A percentile compares a stretch with the other conserved stretches of the same genome.
phyloP scores from a whole-genome alignment of 768 basidiomycete genomes.

The Dacryopinax spathularia region DNA sequence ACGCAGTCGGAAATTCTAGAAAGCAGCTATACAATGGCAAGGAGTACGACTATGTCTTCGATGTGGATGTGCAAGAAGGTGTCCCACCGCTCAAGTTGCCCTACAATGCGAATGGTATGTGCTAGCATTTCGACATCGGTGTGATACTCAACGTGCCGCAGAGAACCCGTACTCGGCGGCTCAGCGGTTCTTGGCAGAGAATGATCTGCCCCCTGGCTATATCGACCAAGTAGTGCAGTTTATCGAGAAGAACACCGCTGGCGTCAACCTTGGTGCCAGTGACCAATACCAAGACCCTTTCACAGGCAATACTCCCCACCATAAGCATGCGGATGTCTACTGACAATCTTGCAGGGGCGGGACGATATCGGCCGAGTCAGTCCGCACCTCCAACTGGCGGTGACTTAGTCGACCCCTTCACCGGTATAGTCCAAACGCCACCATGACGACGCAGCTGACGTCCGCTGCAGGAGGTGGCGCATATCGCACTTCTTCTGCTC shows the following conservation, averaged over 20 bases:
- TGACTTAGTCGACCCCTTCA: constrained; percentile 9
- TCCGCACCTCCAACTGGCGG: constrained; percentile 8
- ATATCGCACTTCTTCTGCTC: background rate
- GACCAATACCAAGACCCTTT: constrained; percentile 68
- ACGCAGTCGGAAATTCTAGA: constrained; percentile 78
- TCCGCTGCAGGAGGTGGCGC: background rate
- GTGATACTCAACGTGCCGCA: constrained; percentile 22
- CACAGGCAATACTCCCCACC: constrained; percentile 51
- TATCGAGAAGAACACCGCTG: constrained; percentile 81
- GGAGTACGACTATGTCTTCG: constrained; percentile 99
- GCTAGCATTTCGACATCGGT: background rate
- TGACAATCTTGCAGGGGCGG: constrained; percentile 17
- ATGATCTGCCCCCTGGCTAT: constrained; percentile 72
- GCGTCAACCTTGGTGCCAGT: constrained; percentile 45
- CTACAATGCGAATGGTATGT: constrained; percentile 71
- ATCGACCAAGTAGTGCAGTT: constrained; percentile 83
- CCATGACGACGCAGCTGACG: no score
- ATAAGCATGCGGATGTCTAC: background rate
- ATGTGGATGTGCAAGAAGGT: constrained; percentile 90
- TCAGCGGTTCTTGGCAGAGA: constrained; percentile 66
- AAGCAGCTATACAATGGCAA: constrained; percentile 86
- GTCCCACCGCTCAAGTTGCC: constrained; percentile 86
- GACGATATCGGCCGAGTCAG: constrained; percentile 14
- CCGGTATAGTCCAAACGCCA: background rate
- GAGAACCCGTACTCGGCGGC: constrained; percentile 88